These are phyloP conservation scores for Geotrichum aggregatum DNA, from an alignment of 1,139 yeast species.

Conservation along the genomic window DNA sequence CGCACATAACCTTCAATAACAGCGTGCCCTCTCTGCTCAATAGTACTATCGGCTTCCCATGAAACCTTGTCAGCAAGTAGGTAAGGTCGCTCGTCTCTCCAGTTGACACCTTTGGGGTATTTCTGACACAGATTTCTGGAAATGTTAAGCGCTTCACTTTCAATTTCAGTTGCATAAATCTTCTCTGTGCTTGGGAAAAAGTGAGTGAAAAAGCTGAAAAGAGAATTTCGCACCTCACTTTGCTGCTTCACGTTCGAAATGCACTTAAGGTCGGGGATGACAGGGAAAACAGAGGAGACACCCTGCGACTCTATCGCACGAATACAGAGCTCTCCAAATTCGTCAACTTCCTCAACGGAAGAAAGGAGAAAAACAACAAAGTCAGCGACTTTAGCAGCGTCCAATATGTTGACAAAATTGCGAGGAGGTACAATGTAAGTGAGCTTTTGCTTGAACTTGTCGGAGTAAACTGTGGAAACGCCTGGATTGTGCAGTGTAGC, in stretches of 20 bases:
- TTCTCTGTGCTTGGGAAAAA: slow-evolving; percentile 86
- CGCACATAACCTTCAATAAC: slow-evolving; percentile 79
- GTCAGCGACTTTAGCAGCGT: slow-evolving; percentile 86
- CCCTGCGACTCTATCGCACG: slow-evolving; percentile 91
- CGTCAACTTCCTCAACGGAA: slow-evolving; percentile 77
- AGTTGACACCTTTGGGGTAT: slow-evolving; percentile 74
- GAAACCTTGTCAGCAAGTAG: slow-evolving; percentile 64
- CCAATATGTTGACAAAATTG: slow-evolving; percentile 66
- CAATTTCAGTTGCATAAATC: slow-evolving; percentile 63
- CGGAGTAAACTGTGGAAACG: slow-evolving; percentile 40
- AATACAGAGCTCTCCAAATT: slow-evolving; percentile 80
- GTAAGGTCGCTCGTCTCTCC: slow-evolving; percentile 93
- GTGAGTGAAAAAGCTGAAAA: slow-evolving; percentile 77
- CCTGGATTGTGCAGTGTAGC: slow-evolving; percentile 38
- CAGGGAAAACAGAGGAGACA: slow-evolving; percentile 76
- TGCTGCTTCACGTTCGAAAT: slow-evolving; percentile 77
- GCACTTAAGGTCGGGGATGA: slow-evolving; percentile 63
- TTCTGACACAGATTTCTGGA: slow-evolving; percentile 77
- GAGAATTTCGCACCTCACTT: slow-evolving; percentile 70
- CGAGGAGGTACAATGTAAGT: slow-evolving; percentile 65
- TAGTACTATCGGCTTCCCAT: slow-evolving; percentile 44
- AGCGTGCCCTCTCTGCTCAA: slow-evolving; percentile 42
- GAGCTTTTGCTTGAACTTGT: slow-evolving; percentile 69
- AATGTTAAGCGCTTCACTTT: slow-evolving; percentile 66
- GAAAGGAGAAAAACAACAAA: slow-evolving; percentile 82